Conservation (phyloP, 2,329 filamentous ascomycete species). For the Colletotrichum phormii region DNA sequence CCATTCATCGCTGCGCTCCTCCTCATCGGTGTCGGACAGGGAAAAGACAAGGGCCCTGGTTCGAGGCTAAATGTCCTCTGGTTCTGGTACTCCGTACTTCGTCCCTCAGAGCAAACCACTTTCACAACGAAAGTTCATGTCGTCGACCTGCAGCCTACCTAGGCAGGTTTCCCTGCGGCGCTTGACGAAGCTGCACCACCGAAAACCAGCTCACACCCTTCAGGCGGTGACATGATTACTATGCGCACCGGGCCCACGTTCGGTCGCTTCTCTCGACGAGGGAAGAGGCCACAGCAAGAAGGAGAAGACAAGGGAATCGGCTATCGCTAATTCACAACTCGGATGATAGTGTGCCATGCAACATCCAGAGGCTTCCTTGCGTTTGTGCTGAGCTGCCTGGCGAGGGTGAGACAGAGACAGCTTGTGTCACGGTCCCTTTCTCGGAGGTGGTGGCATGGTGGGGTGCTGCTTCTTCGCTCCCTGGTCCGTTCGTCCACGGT, state of each 20-base stretch:
- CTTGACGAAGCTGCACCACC: constrained; percentile 8
- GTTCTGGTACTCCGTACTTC: neutral
- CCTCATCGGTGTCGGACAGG: constrained; percentile 14
- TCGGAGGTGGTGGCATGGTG: constrained; percentile 38
- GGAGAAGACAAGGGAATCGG: neutral
- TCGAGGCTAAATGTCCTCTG: neutral
- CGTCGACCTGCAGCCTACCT: neutral
- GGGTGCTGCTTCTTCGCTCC: constrained; percentile 35
- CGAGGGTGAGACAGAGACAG: constrained; percentile 22
- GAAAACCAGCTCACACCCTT: neutral
- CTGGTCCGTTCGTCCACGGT: constrained; percentile 18
- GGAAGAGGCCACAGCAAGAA: neutral
- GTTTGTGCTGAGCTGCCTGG: constrained; percentile 1
- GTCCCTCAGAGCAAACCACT: constrained; percentile 2
- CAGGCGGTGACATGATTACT: neutral
- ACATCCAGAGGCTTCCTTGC: neutral
- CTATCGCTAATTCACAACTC: neutral
- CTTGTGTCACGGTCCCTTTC: constrained; percentile 23
- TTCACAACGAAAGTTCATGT: constrained; percentile 3
- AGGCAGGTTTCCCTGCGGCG: neutral
- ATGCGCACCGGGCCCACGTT: neutral
- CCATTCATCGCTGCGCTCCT: constrained; percentile 19
- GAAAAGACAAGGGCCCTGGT: constrained; percentile 15
- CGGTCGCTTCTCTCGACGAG: neutral
- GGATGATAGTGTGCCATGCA: neutral